phyloP scores from a whole-genome alignment of 2,329 filamentous ascomycete genomes.

The Colletotrichum costaricense region DNA sequence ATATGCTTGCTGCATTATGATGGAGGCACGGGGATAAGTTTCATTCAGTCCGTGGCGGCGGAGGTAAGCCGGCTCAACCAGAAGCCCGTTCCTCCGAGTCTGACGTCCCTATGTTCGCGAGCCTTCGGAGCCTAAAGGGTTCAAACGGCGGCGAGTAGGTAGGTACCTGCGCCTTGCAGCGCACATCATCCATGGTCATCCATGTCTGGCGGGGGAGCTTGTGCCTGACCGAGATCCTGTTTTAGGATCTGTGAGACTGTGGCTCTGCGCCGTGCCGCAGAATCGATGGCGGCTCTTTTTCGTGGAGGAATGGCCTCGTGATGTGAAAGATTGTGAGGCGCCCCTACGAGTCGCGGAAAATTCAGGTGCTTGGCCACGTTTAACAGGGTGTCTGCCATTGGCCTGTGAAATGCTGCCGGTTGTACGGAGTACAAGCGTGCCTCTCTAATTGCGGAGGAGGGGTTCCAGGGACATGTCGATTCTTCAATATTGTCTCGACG shows the following conservation, averaged over 20 bases:
- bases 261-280: constrained; percentile 20
- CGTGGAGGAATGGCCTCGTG: constrained; percentile 30
- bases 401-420: not conserved
- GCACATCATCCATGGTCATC: constrained; percentile 11
- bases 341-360: constrained; percentile 19
- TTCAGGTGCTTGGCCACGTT: not conserved
- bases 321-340: constrained; percentile 13
- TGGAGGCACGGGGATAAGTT: constrained; percentile 14
- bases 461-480: not conserved
- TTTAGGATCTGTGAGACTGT: not conserved
- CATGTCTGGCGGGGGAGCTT: constrained; percentile 2
- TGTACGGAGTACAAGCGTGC: too few relatives aligned
- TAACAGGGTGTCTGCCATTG: not conserved
- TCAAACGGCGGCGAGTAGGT: not conserved
- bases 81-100: constrained; percentile 23
- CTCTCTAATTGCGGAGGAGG: constrained; percentile 16
- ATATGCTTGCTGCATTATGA: not conserved
- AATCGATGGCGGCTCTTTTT: constrained; percentile 31
- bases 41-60: constrained; percentile 1
- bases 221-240: constrained; percentile 21
- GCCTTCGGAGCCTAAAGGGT: not conserved
- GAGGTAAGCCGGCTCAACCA: constrained; percentile 30
- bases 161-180: not conserved
- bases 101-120: not conserved
- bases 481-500: constrained; percentile 11